phyloP scores from a whole-genome alignment of 441 rosid genomes.

The Syzygium malaccense region DNA sequence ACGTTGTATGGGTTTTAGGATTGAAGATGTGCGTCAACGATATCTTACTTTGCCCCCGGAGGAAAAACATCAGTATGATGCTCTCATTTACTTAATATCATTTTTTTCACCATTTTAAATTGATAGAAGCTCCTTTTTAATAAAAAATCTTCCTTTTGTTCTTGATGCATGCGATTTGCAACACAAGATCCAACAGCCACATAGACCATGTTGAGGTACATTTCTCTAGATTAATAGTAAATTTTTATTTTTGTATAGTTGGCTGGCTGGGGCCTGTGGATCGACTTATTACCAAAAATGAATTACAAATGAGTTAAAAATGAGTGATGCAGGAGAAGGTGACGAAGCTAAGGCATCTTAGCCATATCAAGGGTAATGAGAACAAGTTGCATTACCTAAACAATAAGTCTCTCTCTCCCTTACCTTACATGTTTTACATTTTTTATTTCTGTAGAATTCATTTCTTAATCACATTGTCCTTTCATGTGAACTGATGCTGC shows the following conservation, averaged over 20 bases:
- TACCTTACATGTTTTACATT: not conserved
- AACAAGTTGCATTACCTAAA: slow-evolving; percentile 7
- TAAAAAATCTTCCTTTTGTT: not conserved
- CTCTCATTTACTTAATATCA: not conserved
- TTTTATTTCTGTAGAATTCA: not conserved
- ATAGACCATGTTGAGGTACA: not conserved
- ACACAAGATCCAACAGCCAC: not conserved
- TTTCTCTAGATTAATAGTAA: not conserved
- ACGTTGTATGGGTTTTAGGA: not conserved
- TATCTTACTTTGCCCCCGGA: slow-evolving; percentile 7
- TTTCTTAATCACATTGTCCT: not conserved
- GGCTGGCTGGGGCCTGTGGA: not conserved
- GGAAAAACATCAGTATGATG: slow-evolving; percentile 9
- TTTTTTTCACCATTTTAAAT: not conserved
- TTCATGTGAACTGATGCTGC: not conserved
- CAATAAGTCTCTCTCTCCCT: slow-evolving; percentile 1
- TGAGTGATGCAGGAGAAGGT: not conserved
- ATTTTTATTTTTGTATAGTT: not conserved
- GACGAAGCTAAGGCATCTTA: slow-evolving; percentile 3
- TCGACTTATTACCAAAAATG: not conserved
- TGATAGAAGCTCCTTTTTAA: not conserved
- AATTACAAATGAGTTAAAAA: not conserved
- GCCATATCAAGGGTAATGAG: slow-evolving; percentile 6
- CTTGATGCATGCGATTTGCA: not conserved
- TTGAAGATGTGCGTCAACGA: slow-evolving; percentile 14